Percentiles rank a stretch among this genome's conserved stretches.
Conservation (phyloP, 2,329 filamentous ascomycete species). For the Esteya vermicola region DNA sequence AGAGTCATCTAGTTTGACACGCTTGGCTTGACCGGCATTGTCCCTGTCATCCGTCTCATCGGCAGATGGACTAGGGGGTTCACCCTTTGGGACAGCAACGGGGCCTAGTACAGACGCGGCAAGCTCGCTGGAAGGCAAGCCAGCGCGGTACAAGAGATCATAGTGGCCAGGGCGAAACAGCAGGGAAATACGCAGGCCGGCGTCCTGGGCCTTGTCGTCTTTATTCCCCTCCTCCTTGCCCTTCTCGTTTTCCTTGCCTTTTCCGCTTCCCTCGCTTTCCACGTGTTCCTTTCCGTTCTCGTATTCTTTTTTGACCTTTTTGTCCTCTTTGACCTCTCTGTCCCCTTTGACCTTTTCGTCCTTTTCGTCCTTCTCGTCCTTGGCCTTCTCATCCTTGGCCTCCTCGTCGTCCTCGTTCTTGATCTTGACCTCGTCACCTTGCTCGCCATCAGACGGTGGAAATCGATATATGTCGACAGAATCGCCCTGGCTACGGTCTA, state of each 20-base stretch:
- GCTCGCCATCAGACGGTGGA: conserved; percentile 18
- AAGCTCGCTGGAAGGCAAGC: conserved; percentile 5
- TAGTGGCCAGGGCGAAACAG: conserved; percentile 73
- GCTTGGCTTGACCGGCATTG: too few species aligned
- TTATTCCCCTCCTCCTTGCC: too few species aligned
- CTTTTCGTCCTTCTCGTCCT: background rate
- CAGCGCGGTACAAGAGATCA: conserved; percentile 62
- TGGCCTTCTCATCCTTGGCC: too few species aligned
- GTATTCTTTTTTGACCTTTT: too few species aligned
- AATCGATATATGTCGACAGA: conserved; percentile 61
- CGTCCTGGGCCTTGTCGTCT: background rate
- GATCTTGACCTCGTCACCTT: conserved; percentile 23
- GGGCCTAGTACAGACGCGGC: conserved; percentile 1
- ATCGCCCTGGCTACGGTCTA: conserved; percentile 70
- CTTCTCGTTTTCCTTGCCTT: conserved; percentile 29
- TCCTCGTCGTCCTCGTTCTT: conserved; percentile 29
- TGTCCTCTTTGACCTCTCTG: conserved; percentile 33
- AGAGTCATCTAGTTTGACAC: too few species aligned
- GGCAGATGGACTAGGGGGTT: background rate
- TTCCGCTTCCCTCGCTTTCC: conserved; percentile 27
- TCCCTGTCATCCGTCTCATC: background rate
- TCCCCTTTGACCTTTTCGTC: too few species aligned
- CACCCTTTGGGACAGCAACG: background rate
- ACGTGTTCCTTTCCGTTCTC: too few species aligned
- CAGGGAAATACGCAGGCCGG: conserved; percentile 40